Percentiles rank a stretch among this genome's conserved stretches.
Conservation (phyloP, 306 rosid species). For the Cucumis melo region DNA sequence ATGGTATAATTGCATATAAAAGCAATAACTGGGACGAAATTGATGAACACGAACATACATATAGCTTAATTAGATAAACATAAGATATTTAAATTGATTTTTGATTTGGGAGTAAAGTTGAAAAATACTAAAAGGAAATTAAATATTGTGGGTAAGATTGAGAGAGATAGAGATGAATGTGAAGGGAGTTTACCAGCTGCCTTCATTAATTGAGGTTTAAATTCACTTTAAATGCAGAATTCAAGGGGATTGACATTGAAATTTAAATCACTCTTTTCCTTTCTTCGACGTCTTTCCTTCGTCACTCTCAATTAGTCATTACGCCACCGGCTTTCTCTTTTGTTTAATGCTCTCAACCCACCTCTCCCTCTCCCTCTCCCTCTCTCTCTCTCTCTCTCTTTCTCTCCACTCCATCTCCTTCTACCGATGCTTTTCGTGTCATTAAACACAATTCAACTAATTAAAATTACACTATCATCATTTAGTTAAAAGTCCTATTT, state of each 20-base stretch:
- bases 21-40: too few relatives aligned
- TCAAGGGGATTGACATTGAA: slow-evolving; percentile 40
- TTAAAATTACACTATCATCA: too few relatives aligned
- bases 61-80: too few relatives aligned
- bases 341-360: slow-evolving; percentile 2
- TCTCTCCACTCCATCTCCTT: background rate
- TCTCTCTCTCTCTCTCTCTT: background rate
- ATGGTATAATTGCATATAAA: too few relatives aligned
- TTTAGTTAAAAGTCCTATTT: too few relatives aligned
- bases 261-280: slow-evolving; percentile 11
- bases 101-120: too few relatives aligned
- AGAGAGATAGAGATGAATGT: slow-evolving; percentile 17
- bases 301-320: background rate
- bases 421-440: too few relatives aligned
- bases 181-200: slow-evolving; percentile 63
- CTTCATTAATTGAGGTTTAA: slow-evolving; percentile 54
- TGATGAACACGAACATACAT: too few relatives aligned
- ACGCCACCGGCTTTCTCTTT: background rate
- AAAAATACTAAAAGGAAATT: background rate
- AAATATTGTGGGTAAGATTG: background rate
- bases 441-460: too few relatives aligned
- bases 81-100: too few relatives aligned
- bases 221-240: slow-evolving; percentile 76
- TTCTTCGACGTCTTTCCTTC: slow-evolving; percentile 1
- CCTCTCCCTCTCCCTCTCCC: background rate